Evolutionary conservation across 148 eudicot genomes (phyloP).

Genomic region (Rheum nobile): DNA sequence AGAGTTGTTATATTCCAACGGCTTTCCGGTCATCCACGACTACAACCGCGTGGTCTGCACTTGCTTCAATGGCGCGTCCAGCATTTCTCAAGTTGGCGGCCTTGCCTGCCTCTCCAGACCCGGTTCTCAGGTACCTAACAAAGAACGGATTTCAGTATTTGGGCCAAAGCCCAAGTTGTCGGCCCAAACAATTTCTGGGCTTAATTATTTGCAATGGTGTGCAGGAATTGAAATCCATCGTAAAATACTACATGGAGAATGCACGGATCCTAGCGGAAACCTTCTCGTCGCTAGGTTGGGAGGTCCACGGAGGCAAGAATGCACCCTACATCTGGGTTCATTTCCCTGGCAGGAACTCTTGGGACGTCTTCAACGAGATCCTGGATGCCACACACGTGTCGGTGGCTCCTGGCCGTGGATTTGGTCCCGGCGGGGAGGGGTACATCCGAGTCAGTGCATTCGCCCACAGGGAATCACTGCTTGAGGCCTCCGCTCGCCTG

Average conservation of each 20-base stretch:
- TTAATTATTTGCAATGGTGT: not conserved
- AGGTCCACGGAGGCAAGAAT: conserved; percentile 59
- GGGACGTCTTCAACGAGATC: conserved; percentile 66
- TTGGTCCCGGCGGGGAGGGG: conserved; percentile 63
- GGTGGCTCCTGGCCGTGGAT: conserved; percentile 67
- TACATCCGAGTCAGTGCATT: conserved; percentile 65
- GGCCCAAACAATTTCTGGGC: no score
- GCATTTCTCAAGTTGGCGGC: conserved; percentile 76
- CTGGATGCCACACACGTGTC: conserved; percentile 58
- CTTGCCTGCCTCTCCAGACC: conserved; percentile 54
- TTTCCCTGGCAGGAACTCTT: conserved; percentile 71
- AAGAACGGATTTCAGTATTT: not conserved
- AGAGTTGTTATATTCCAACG: conserved; percentile 45
- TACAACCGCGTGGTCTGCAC: conserved; percentile 51
- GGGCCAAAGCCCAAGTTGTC: no score
- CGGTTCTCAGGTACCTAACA: conserved; percentile 34
- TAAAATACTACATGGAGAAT: conserved; percentile 60
- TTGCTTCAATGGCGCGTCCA: conserved; percentile 65
- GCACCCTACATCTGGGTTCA: conserved; percentile 85
- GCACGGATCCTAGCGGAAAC: conserved; percentile 45
- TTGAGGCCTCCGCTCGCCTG: conserved; percentile 59
- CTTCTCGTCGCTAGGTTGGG: conserved; percentile 39
- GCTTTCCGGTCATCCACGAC: conserved; percentile 45
- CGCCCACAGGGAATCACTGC: conserved; percentile 38
- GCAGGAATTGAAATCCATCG: conserved; percentile 35